phyloP scores from a whole-genome alignment of 148 eudicot genomes.

The Camellia granthamiana region DNA sequence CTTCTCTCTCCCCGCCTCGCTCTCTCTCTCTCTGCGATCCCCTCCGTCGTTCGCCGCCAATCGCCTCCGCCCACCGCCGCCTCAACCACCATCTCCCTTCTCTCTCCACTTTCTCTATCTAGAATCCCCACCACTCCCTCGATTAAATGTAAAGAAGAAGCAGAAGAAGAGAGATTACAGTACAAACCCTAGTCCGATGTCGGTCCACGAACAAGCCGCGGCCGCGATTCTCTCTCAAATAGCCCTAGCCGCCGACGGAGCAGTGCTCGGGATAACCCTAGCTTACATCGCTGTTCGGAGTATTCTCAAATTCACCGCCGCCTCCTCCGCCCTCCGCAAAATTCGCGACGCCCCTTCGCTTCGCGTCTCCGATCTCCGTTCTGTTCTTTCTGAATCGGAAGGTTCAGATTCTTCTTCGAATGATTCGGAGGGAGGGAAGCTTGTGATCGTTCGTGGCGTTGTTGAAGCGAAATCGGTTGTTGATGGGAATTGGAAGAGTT shows the following conservation, averaged over 20 bases:
- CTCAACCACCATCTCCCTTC: neutral
- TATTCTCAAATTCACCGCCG: slow-evolving; percentile 42
- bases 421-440: slow-evolving; percentile 30
- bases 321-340: slow-evolving; percentile 60
- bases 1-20: no score
- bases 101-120: neutral
- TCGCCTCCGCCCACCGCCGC: neutral
- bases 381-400: slow-evolving; percentile 28
- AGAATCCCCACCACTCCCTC: neutral
- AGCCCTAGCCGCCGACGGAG: slow-evolving; percentile 75
- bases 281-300: slow-evolving; percentile 64
- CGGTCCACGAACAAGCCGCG: slow-evolving; percentile 62
- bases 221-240: slow-evolving; percentile 54
- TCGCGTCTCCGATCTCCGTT: slow-evolving; percentile 69
- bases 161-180: neutral
- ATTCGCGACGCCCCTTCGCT: slow-evolving; percentile 58
- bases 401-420: slow-evolving; percentile 16
- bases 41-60: no score
- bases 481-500: slow-evolving; percentile 49
- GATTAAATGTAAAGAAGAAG: neutral
- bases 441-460: slow-evolving; percentile 61
- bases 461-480: slow-evolving; percentile 63
- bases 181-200: slow-evolving; percentile 35
- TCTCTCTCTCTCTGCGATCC: no score
- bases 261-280: slow-evolving; percentile 61